Percentiles rank a stretch among this genome's conserved stretches.
Evolutionary conservation across 305 asterid genomes (phyloP).

Genomic region (Solanum hybrid): DNA sequence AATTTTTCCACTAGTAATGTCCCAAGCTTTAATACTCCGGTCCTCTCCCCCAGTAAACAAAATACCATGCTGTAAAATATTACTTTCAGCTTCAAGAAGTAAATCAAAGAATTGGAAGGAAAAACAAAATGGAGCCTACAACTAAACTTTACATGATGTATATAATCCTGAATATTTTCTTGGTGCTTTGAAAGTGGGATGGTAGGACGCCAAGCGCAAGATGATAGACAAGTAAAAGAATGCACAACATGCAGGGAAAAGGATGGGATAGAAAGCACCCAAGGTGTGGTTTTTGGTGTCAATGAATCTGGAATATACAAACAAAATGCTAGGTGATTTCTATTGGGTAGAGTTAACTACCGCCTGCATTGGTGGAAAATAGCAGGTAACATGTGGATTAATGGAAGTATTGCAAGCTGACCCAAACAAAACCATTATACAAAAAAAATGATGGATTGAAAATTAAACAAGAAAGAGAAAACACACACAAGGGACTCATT

Average conservation of each 20-base stretch:
- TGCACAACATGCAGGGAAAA: neutral
- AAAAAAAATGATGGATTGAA: neutral
- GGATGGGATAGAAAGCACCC: neutral
- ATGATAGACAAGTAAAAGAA: neutral
- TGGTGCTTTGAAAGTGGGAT: neutral
- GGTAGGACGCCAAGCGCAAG: neutral
- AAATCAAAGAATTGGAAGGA: neutral
- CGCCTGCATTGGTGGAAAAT: neutral
- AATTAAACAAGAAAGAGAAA: neutral
- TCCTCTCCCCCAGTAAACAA: constrained; percentile 93
- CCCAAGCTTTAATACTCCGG: constrained; percentile 73
- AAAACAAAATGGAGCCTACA: neutral
- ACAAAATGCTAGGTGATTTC: neutral
- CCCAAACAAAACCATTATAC: neutral
- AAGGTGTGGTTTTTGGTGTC: neutral
- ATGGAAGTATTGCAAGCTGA: neutral
- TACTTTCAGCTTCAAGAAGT: neutral
- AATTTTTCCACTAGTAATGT: constrained; percentile 54
- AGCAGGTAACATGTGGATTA: neutral
- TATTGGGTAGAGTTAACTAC: neutral
- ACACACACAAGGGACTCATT: neutral
- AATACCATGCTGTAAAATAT: constrained; percentile 46
- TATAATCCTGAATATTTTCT: neutral
- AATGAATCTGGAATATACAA: neutral
- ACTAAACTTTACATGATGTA: neutral